A percentile compares a stretch with the other conserved stretches of the same genome.
These are phyloP conservation scores for Boletus bicolor DNA, from an alignment of 768 basidiomycete species.

Conservation along the genomic window DNA sequence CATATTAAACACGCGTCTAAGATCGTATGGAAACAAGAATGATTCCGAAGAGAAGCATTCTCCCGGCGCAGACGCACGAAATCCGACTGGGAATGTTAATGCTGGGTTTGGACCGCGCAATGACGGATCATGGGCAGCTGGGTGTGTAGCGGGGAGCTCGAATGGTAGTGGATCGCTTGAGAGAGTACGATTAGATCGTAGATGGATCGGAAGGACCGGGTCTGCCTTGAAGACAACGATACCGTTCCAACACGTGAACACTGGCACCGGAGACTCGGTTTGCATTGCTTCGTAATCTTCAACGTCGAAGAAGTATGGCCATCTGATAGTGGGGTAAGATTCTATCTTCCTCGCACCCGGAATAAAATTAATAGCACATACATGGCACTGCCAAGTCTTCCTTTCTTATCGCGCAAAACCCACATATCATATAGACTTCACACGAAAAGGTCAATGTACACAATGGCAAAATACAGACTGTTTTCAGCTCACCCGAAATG, in stretches of 20 bases:
- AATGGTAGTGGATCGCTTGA: slow-evolving; percentile 30
- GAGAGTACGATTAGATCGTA: slow-evolving; percentile 38
- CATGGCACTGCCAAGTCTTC: slow-evolving; percentile 16
- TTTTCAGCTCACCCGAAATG: slow-evolving; percentile 31
- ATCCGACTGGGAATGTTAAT: slow-evolving; percentile 14
- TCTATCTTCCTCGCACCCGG: neutral
- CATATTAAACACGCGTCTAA: slow-evolving; percentile 38
- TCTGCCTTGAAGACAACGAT: slow-evolving; percentile 40
- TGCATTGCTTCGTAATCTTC: slow-evolving; percentile 35
- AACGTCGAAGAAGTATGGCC: slow-evolving; percentile 44
- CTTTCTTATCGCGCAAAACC: slow-evolving; percentile 22
- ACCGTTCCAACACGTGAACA: slow-evolving; percentile 47
- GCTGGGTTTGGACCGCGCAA: slow-evolving; percentile 18
- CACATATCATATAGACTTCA: slow-evolving; percentile 23
- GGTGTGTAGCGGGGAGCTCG: slow-evolving; percentile 13
- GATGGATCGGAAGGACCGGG: slow-evolving; percentile 37
- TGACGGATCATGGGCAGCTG: slow-evolving; percentile 5
- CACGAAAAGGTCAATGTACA: neutral
- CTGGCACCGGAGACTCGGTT: slow-evolving; percentile 39
- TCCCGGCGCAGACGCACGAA: slow-evolving; percentile 13
- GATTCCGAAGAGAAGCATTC: slow-evolving; percentile 35
- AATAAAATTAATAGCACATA: neutral
- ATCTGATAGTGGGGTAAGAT: neutral
- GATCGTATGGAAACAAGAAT: slow-evolving; percentile 42
- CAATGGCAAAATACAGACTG: neutral